A percentile compares a stretch with the other conserved stretches of the same genome.
Conservation (phyloP, 495 filamentous ascomycete genomes). For the Alectoria sarmentosa region DNA sequence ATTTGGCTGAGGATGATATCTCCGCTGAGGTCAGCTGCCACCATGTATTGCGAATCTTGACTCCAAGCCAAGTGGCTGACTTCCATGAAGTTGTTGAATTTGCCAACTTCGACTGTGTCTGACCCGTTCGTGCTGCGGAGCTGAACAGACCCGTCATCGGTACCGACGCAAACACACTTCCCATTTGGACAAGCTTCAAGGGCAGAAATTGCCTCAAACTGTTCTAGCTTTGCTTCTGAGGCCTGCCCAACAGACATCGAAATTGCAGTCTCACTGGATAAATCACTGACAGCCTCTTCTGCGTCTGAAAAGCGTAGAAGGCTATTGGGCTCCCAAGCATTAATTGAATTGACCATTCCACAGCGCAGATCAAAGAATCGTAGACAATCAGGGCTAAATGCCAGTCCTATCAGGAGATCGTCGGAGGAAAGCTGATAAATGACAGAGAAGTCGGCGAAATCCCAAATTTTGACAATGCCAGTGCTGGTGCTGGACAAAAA, state of each 20-base stretch:
- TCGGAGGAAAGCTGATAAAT: constrained; percentile 28
- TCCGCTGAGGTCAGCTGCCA: constrained; percentile 16
- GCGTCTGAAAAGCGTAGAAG: constrained; percentile 16
- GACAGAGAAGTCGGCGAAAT: constrained; percentile 21
- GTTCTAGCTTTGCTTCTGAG: background rate
- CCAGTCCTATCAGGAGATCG: constrained; percentile 18
- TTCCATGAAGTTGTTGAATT: background rate
- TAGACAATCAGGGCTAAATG: constrained; percentile 23
- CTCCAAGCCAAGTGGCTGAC: constrained; percentile 7
- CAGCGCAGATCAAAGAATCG: constrained; percentile 26
- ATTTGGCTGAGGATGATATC: no score
- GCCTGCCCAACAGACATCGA: background rate
- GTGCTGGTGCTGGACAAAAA: constrained; percentile 27
- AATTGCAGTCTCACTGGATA: background rate
- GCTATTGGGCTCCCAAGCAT: constrained; percentile 27
- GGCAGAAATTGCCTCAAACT: background rate
- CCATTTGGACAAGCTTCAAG: background rate
- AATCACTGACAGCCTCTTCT: background rate
- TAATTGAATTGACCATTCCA: constrained; percentile 23
- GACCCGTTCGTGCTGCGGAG: background rate
- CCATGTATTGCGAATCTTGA: constrained; percentile 14
- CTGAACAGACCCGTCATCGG: background rate
- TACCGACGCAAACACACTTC: background rate
- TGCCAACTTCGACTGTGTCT: background rate
- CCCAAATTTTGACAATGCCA: constrained; percentile 27